Evolutionary conservation across 768 basidiomycete genomes (phyloP).

Genomic region (Mycena metata): DNA sequence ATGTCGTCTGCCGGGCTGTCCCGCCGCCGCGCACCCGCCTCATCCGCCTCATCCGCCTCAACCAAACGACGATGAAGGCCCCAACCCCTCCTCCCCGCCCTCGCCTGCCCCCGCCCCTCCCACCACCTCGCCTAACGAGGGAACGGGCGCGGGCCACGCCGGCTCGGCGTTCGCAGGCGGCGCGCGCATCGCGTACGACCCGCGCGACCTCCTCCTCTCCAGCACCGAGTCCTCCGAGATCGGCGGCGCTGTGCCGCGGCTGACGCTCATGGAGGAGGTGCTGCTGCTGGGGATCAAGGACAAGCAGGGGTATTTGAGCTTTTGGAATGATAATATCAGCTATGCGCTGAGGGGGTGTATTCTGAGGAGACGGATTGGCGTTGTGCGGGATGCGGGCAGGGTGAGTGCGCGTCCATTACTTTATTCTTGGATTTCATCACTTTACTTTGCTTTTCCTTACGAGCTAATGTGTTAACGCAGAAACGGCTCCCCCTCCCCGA

Average conservation of each 20-base stretch:
- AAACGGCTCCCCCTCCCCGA: slow-evolving; percentile 31
- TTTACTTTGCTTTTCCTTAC: not conserved
- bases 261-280: slow-evolving; percentile 98
- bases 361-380: slow-evolving; percentile 92
- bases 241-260: slow-evolving; percentile 81
- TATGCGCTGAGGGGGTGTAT: slow-evolving; percentile 99
- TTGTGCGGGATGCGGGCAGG: slow-evolving; percentile 79
- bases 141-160: too few relatives aligned
- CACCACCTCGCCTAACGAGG: too few relatives aligned
- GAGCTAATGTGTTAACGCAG: not conserved
- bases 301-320: slow-evolving; percentile 97
- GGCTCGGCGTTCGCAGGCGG: slow-evolving; percentile 90
- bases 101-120: too few relatives aligned
- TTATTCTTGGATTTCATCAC: too few relatives aligned
- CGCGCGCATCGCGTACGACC: slow-evolving; percentile 93
- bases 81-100: too few relatives aligned
- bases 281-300: slow-evolving; percentile 95
- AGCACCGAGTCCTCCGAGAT: slow-evolving; percentile 72
- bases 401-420: too few relatives aligned
- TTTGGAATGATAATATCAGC: slow-evolving; percentile 99
- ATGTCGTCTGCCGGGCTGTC: too few relatives aligned
- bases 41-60: too few relatives aligned
- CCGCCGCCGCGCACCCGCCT: too few relatives aligned
- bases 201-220: slow-evolving; percentile 83
- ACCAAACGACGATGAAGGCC: too few relatives aligned